These are phyloP conservation scores for Microsporum ferrugineum DNA, from an alignment of 2,329 filamentous ascomycete genomes.

Conservation along the genomic window DNA sequence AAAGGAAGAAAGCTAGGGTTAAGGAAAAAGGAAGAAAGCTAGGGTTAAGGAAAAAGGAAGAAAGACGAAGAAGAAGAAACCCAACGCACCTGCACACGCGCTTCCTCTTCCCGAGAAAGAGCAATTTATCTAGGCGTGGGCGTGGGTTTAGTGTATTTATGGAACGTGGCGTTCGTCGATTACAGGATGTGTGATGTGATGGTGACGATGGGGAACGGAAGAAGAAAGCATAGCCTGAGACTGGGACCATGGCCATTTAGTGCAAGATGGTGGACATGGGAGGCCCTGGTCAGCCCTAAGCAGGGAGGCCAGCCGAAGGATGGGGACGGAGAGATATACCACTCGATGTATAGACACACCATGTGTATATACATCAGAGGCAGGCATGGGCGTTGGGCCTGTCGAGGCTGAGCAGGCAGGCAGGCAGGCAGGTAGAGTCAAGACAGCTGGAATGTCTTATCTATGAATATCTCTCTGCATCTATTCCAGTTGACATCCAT, in stretches of 20 bases:
- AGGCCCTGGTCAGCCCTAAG: conserved; percentile 4
- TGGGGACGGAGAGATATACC: background rate
- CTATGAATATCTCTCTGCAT: background rate
- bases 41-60: background rate
- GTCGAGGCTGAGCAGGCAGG: background rate
- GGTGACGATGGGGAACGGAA: background rate
- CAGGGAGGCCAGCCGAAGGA: background rate
- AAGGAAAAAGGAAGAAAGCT: background rate
- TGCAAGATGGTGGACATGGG: background rate
- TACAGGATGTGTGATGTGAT: background rate
- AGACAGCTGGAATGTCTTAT: background rate
- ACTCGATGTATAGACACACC: background rate
- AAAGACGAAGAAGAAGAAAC: background rate
- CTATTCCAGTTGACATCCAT: too few species aligned
- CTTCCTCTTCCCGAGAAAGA: too few species aligned
- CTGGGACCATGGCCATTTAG: background rate
- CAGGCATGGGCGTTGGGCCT: background rate
- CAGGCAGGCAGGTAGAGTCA: background rate
- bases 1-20: background rate
- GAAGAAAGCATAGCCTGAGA: background rate
- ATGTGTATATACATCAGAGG: too few species aligned
- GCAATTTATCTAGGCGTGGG: background rate
- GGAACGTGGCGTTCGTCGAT: conserved; percentile 2
- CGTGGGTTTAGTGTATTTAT: conserved; percentile 4
- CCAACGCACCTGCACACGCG: background rate